Evolutionary conservation across 768 basidiomycete genomes (phyloP).

Genomic region (Fibroporia radiculosa): DNA sequence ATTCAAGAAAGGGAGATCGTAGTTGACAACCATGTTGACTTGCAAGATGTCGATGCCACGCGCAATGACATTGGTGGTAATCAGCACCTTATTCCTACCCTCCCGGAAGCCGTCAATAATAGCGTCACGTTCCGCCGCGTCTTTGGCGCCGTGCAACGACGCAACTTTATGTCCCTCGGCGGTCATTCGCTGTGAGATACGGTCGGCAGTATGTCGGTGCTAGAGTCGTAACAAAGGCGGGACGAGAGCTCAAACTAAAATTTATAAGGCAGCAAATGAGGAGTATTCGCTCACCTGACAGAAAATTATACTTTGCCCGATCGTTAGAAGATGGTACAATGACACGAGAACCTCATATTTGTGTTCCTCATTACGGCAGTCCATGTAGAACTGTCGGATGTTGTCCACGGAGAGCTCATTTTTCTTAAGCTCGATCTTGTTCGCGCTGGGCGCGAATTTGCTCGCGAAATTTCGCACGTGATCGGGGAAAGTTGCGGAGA

Average conservation of each 20-base stretch:
- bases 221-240: slow-evolving; percentile 21
- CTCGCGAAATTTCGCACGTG: slow-evolving; percentile 85
- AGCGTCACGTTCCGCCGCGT: slow-evolving; percentile 79
- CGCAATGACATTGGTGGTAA: slow-evolving; percentile 98
- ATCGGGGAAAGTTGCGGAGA: slow-evolving; percentile 98
- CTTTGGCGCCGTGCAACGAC: slow-evolving; percentile 92
- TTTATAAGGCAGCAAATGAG: neutral
- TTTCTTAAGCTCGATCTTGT: slow-evolving; percentile 92
- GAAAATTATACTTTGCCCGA: slow-evolving; percentile 99
- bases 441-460: slow-evolving; percentile 89
- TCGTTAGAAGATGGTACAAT: slow-evolving; percentile 83
- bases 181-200: slow-evolving; percentile 84
- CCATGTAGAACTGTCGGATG: slow-evolving; percentile 97
- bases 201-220: slow-evolving; percentile 90
- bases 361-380: slow-evolving; percentile 83
- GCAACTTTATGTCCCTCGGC: slow-evolving; percentile 94
- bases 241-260: neutral
- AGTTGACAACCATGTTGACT: slow-evolving; percentile 99
- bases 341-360: slow-evolving; percentile 95
- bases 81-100: slow-evolving; percentile 93
- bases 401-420: slow-evolving; percentile 92
- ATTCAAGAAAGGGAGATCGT: slow-evolving; percentile 85
- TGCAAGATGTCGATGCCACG: slow-evolving; percentile 97
- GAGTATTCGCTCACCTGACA: slow-evolving; percentile 57
- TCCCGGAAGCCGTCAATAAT: slow-evolving; percentile 95